These are phyloP conservation scores for Penicillium ucsense DNA, from an alignment of 495 filamentous ascomycete species.

Conservation along the genomic window DNA sequence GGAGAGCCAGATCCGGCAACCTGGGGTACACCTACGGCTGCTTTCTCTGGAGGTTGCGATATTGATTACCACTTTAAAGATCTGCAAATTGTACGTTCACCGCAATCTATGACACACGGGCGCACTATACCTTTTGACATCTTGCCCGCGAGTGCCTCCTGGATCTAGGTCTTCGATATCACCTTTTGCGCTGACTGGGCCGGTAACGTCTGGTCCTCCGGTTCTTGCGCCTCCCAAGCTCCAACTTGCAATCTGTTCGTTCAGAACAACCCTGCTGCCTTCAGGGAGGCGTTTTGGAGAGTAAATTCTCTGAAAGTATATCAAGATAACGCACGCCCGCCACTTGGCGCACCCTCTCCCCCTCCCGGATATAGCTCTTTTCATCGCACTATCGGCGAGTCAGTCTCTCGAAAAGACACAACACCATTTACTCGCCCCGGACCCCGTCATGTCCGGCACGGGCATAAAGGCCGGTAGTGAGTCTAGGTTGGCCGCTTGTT, in stretches of 20 bases:
- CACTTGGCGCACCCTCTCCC: too few relatives aligned
- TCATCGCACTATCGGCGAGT: too few relatives aligned
- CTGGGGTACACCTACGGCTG: slow-evolving; percentile 51
- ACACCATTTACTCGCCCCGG: too few relatives aligned
- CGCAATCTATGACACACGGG: too few relatives aligned
- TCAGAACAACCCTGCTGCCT: slow-evolving; percentile 50
- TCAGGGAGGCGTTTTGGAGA: slow-evolving; percentile 53
- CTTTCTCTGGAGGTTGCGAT: slow-evolving; percentile 51
- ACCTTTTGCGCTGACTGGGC: slow-evolving; percentile 63
- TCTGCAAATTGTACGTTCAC: slow-evolving; percentile 45
- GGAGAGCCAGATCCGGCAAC: slow-evolving; percentile 45
- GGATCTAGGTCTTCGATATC: slow-evolving; percentile 46
- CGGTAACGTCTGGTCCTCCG: slow-evolving; percentile 31
- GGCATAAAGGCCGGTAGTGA: too few relatives aligned
- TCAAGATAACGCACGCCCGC: slow-evolving; percentile 11
- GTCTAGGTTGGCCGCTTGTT: too few relatives aligned
- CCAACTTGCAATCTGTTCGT: slow-evolving; percentile 52
- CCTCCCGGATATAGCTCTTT: too few relatives aligned
- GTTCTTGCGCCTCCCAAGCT: slow-evolving; percentile 24
- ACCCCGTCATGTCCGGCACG: too few relatives aligned
- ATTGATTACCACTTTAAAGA: slow-evolving; percentile 51
- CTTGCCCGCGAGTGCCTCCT: background rate
- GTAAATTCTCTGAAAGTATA: slow-evolving; percentile 59
- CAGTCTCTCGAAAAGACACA: too few relatives aligned
- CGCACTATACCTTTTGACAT: background rate